Base-by-base conservation (phyloP, 352 stramenopile species). In the Phytophthora chlamydospora region DNA sequence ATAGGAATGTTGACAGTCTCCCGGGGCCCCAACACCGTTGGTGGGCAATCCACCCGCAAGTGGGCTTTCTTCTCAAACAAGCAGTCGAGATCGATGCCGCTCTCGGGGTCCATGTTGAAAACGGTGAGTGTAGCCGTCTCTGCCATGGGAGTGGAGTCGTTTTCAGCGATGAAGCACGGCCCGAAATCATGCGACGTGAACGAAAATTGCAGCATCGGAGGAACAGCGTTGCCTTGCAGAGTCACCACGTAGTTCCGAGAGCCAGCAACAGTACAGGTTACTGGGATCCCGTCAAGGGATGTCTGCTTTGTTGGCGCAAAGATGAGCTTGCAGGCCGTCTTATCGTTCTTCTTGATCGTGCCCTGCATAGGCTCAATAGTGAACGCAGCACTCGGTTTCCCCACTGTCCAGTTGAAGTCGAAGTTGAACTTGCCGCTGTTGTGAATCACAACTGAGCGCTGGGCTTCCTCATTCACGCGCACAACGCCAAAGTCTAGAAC, bases 401-500 rank as follows among this genome's bases (percentile, higher is more conserved):
- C 44, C 36, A 80, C 64, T 50, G 51, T 87, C 82, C 92, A 97
- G 24, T 82, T 81, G 56, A 98, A 98, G 39, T 98, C 94, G 62
- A 98, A 98, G 64, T 97, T 98, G 67, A 98, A 98, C 58, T 98
- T 98, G 33, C 95, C 95, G 1, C 67, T 78, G 68, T 98, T 98
- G 42, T 92, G 71, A 42, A 98, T 91, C 35, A 84, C 72, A 3
- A 98, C 65, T 0, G 58, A 75, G 10, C 86, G 88, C 4, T 76
- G 53, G 1, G 76, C 62, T 58, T 76, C 75, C 43, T 97, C 90
- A 51, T 97, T 93, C 19, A 98, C 76, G 32, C 86, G 81, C 13
- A 98, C 88, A 7, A 63, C 53, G 1, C 93, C 91, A 78, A 98
- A 98, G 55, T 98, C 90, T n/a, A 96, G 36, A 14, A 76, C 29